These are phyloP conservation scores for Pleurotus platypus DNA, from an alignment of 768 basidiomycete species.

Conservation along the genomic window DNA sequence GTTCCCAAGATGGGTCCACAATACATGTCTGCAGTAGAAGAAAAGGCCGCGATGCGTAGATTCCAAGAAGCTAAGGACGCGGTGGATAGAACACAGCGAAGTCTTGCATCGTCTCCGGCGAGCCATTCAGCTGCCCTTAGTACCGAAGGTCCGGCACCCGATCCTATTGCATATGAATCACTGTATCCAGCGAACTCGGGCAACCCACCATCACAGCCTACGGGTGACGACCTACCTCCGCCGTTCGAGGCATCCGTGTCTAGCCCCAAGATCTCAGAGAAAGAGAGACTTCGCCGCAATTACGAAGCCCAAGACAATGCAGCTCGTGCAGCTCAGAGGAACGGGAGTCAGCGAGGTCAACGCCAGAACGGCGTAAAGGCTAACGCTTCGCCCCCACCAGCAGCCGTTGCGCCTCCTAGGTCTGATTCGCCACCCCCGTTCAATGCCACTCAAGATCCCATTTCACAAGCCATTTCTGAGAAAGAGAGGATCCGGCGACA, in stretches of 20 bases:
- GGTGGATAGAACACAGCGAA: slow-evolving; percentile 56
- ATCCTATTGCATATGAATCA: slow-evolving; percentile 60
- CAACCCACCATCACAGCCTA: slow-evolving; percentile 24
- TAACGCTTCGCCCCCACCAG: too few species aligned
- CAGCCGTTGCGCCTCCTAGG: slow-evolving; percentile 17
- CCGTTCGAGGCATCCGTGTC: slow-evolving; percentile 40
- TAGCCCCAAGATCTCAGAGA: slow-evolving; percentile 50
- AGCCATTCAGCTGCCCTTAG: not conserved
- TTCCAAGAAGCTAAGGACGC: slow-evolving; percentile 73
- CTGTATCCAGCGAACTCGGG: slow-evolving; percentile 43
- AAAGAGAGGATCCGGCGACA: slow-evolving; percentile 56
- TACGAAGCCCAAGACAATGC: slow-evolving; percentile 69
- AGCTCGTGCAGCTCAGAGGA: slow-evolving; percentile 27
- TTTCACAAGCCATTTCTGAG: slow-evolving; percentile 35
- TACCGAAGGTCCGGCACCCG: slow-evolving; percentile 15
- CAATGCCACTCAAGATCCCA: slow-evolving; percentile 19
- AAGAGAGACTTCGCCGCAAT: slow-evolving; percentile 60
- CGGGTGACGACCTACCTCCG: slow-evolving; percentile 43
- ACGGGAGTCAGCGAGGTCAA: slow-evolving; percentile 7
- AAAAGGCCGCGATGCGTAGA: slow-evolving; percentile 65
- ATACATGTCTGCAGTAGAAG: slow-evolving; percentile 65
- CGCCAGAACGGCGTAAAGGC: slow-evolving; percentile 9
- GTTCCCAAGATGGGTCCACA: slow-evolving; percentile 29
- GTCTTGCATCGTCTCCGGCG: slow-evolving; percentile 14
- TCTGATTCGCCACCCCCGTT: slow-evolving; percentile 21